Conservation (phyloP, 1,284 basidiomycete species). For the Leccinum pseudoinsigne region DNA sequence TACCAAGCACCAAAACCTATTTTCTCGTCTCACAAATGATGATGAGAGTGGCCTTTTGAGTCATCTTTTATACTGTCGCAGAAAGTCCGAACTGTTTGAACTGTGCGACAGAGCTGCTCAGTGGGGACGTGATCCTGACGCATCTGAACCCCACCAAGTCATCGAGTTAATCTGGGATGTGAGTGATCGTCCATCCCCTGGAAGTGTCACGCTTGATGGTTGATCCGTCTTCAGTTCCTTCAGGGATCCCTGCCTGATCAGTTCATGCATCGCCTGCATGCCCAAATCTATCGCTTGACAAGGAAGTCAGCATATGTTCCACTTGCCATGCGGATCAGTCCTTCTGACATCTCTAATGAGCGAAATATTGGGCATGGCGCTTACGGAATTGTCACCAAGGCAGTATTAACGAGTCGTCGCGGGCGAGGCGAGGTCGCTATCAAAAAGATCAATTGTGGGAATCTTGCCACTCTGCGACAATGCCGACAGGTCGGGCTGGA, state of each 20-base stretch:
- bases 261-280: constrained; percentile 17
- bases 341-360: not conserved
- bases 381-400: constrained; percentile 10
- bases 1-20: constrained; percentile 11
- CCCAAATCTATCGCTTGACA: constrained; percentile 30
- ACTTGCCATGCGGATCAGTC: constrained; percentile 15
- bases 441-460: constrained; percentile 20
- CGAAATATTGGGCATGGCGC: constrained; percentile 12
- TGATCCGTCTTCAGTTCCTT: constrained; percentile 18
- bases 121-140: not conserved
- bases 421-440: constrained; percentile 12
- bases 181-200: not conserved
- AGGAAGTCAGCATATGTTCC: constrained; percentile 32
- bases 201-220: not conserved
- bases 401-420: constrained; percentile 1
- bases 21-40: constrained; percentile 8
- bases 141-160: constrained; percentile 16
- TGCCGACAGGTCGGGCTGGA: constrained; percentile 18
- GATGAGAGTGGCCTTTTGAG: constrained; percentile 22
- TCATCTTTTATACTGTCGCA: constrained; percentile 25
- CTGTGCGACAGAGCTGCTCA: constrained; percentile 3
- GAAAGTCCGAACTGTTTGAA: constrained; percentile 16
- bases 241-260: not conserved
- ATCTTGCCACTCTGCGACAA: not conserved
- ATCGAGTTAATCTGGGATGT: constrained; percentile 31